These are phyloP conservation scores for Phyllosticta capitalensis DNA, from an alignment of 2,329 filamentous ascomycete species.

Conservation along the genomic window DNA sequence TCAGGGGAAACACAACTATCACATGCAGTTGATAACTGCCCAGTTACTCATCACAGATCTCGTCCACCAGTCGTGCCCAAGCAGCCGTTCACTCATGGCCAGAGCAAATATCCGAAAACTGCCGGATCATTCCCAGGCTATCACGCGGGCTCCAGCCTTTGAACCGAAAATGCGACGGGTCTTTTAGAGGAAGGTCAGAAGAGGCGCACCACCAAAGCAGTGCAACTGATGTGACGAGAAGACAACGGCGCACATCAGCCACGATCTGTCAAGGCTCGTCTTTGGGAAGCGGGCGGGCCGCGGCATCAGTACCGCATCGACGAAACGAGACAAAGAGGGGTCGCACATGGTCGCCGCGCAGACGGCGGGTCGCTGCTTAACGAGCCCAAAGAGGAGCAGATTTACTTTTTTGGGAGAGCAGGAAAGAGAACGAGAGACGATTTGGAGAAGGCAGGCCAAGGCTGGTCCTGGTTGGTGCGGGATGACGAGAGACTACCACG, in stretches of 20 bases:
- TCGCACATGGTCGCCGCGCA: neutral
- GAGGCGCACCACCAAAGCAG: neutral
- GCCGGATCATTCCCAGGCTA: neutral
- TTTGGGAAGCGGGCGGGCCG: neutral
- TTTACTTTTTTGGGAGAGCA: neutral
- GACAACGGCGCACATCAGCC: neutral
- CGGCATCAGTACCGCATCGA: neutral
- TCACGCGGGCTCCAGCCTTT: neutral
- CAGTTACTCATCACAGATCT: neutral
- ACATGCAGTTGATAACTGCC: neutral
- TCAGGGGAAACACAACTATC: neutral
- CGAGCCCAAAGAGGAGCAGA: neutral
- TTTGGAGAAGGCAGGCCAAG: neutral
- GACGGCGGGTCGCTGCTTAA: neutral
- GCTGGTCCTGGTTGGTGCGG: neutral
- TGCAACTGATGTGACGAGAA: neutral
- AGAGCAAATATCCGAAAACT: neutral
- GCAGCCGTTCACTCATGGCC: neutral
- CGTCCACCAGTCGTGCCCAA: neutral
- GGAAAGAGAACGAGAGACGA: neutral
- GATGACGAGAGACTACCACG: neutral
- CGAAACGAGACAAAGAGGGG: neutral
- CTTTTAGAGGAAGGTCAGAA: neutral
- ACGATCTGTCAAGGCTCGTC: neutral
- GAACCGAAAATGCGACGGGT: neutral